phyloP scores from a whole-genome alignment of 495 filamentous ascomycete genomes.

The Talaromyces stipitatus region DNA sequence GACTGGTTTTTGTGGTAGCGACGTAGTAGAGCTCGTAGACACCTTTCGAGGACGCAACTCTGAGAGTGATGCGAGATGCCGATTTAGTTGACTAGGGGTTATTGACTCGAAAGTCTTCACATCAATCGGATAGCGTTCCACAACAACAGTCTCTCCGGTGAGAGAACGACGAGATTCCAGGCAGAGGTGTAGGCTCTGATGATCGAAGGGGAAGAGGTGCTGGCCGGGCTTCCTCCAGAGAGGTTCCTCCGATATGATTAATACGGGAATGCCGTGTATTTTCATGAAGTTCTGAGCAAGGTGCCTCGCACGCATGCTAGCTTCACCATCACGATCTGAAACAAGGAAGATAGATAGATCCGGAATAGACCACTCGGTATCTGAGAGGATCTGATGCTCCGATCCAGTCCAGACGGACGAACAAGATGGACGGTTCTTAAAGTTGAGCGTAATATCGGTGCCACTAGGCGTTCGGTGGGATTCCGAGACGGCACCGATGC shows the following conservation, averaged over 20 bases:
- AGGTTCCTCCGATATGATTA: conserved; percentile 59
- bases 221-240: conserved; percentile 40
- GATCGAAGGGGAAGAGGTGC: conserved; percentile 36
- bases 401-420: conserved; percentile 39
- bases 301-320: conserved; percentile 41
- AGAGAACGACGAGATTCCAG: conserved; percentile 53
- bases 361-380: conserved; percentile 54
- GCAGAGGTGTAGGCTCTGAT: conserved; percentile 57
- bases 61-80: conserved; percentile 63
- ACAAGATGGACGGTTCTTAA: conserved; percentile 48
- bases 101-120: conserved; percentile 65
- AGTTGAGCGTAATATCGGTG: conserved; percentile 44
- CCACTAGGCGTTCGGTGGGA: conserved; percentile 27
- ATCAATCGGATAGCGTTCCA: conserved; percentile 62
- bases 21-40: conserved; percentile 13
- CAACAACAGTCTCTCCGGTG: conserved; percentile 39
- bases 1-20: conserved; percentile 8
- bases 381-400: conserved; percentile 37
- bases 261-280: conserved; percentile 55
- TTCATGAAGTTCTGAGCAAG: conserved; percentile 55
- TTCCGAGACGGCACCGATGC: conserved; percentile 45
- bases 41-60: conserved; percentile 32
- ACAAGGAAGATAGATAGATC: conserved; percentile 66
- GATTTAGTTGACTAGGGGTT: conserved; percentile 64
- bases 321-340: conserved; percentile 44